These are phyloP conservation scores for Candida tetrigidarum DNA, from an alignment of 1,139 yeast species.

Conservation along the genomic window DNA sequence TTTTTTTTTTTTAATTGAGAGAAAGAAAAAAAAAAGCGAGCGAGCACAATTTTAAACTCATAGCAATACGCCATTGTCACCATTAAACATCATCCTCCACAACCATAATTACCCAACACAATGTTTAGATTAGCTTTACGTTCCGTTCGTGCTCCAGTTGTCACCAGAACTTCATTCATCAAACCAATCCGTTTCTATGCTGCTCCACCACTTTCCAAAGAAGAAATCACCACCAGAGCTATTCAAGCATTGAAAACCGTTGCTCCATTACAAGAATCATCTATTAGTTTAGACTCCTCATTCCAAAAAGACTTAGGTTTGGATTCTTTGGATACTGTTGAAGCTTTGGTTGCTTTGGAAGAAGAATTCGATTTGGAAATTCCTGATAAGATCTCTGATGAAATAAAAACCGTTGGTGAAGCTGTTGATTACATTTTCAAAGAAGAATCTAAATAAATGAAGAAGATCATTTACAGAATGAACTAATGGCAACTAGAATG, in stretches of 20 bases:
- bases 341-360: slow-evolving; percentile 72
- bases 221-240: slow-evolving; percentile 51
- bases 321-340: slow-evolving; percentile 73
- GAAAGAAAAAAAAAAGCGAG: slow-evolving; percentile 4
- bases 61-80: neutral
- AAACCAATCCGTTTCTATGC: slow-evolving; percentile 51
- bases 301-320: slow-evolving; percentile 69
- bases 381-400: slow-evolving; percentile 71
- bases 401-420: slow-evolving; percentile 70
- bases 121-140: slow-evolving; percentile 49
- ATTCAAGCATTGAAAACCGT: slow-evolving; percentile 55
- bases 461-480: neutral
- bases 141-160: slow-evolving; percentile 38
- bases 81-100: neutral
- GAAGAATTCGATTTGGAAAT: slow-evolving; percentile 75
- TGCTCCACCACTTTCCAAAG: slow-evolving; percentile 50
- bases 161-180: slow-evolving; percentile 23
- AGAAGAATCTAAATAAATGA: slow-evolving; percentile 37
- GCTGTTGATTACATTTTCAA: slow-evolving; percentile 62
- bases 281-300: slow-evolving; percentile 47
- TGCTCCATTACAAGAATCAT: slow-evolving; percentile 54
- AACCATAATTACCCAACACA: slow-evolving; percentile 4
- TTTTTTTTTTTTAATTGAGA: no score
- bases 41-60: no score
- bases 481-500: neutral